Evolutionary conservation across 768 basidiomycete genomes (phyloP), one percentile per base, ranked within the genome.

Genomic region (Mycena belliarum): DNA sequence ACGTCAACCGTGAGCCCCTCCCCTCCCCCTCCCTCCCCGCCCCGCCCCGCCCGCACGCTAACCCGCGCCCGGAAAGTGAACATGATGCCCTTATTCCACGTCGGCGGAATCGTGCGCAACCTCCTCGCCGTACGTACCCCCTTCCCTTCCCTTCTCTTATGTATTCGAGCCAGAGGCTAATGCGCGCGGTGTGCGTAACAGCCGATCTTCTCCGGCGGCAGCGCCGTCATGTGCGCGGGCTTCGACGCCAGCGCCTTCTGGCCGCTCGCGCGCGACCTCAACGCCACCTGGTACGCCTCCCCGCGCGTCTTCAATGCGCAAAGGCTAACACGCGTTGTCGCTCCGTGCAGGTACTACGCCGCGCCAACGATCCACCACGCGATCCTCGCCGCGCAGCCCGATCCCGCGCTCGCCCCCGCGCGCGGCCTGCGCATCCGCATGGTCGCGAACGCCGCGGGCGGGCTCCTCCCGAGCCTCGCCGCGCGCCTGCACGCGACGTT

Each of bases 61-160:
- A n/a, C n/a, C n/a, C n/a, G n/a, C n/a, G n/a, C n/a, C n/a, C n/a
- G n/a, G n/a, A 35, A 25, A 76, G 76, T 76, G 59, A 76, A 75
- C 45, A 73, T 81, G 73, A 82, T 81, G 84, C 83, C 83, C 41
- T 72, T 82, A 23, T 84, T 84, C 71, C 82, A 83, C 61, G 82
- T 85, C 38, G 83, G 84, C 26, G 84, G 84, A 21, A 80, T 86
- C 45, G 78, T 84, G 37, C 79, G 81, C 46, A 84, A 82, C 64
- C 73, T 86, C 20, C 73, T 83, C 20, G 80, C 83, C 10, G 61
- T 63, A 52, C 57, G 61, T 55, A 61, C 18, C 15, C 2, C 3
- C 25, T 11, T 32, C 37, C 24, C n/a, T 32, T 28, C 24, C n/a
- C 15, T 18, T 35, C 45, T 24, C 5, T 57, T 33, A 52, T 32